These are phyloP conservation scores for Aspergillus indologenus DNA, from an alignment of 495 filamentous ascomycete genomes.

Conservation along the genomic window DNA sequence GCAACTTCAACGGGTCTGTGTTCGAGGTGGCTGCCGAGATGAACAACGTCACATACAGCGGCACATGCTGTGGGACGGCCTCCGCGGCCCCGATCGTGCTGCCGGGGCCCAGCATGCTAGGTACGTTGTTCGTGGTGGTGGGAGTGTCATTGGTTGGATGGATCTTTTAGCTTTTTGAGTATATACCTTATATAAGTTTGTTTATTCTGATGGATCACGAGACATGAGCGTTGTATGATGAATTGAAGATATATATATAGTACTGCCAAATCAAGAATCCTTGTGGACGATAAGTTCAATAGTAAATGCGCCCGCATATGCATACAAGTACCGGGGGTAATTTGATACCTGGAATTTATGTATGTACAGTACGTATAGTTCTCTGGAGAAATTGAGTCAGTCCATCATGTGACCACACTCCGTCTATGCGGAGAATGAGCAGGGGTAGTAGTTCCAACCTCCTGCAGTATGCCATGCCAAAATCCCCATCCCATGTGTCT, in stretches of 20 bases:
- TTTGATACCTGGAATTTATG: no score
- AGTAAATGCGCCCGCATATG: background rate
- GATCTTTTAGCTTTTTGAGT: constrained; percentile 20
- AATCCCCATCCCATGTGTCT: no score
- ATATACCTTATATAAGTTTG: constrained; percentile 11
- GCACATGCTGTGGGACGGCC: constrained; percentile 64
- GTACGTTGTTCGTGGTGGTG: constrained; percentile 24
- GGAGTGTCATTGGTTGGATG: constrained; percentile 27
- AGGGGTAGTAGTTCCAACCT: no score
- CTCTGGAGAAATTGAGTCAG: no score
- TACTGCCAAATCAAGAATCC: background rate
- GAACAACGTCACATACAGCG: constrained; percentile 81
- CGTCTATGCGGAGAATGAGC: no score
- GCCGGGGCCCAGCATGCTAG: constrained; percentile 21
- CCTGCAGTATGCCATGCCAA: no score
- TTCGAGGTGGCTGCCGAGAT: constrained; percentile 83
- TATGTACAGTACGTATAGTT: no score
- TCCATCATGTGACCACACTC: no score
- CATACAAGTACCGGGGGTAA: no score
- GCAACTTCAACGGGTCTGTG: constrained; percentile 71
- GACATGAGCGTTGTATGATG: constrained; percentile 11
- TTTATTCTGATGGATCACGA: constrained; percentile 14
- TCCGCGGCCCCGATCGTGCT: constrained; percentile 31
- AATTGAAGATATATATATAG: constrained; percentile 12
- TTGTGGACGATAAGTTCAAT: background rate